Evolutionary conservation across 768 basidiomycete genomes (phyloP).

Genomic region (Boletus speciosus): DNA sequence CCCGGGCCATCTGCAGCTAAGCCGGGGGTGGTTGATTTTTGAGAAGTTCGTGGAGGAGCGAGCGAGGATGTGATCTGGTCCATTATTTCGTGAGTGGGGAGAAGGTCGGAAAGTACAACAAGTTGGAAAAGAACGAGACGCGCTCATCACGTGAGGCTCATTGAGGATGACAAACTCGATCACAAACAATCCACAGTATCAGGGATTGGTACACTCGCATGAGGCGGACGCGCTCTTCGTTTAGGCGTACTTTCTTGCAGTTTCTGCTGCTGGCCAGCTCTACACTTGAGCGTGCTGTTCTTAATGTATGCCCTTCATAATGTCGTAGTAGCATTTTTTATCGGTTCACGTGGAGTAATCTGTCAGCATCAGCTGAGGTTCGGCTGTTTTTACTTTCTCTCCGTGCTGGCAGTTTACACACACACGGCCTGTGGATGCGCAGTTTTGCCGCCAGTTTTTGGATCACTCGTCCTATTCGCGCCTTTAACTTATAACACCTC

Average conservation of each 20-base stretch:
- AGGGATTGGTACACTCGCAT: too few relatives aligned
- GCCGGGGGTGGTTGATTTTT: slow-evolving; percentile 55
- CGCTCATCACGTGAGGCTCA: slow-evolving; percentile 29
- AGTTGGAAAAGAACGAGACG: slow-evolving; percentile 21
- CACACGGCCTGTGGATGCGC: slow-evolving; percentile 14
- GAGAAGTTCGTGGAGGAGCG: slow-evolving; percentile 52
- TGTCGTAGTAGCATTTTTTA: too few relatives aligned
- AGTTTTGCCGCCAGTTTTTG: slow-evolving; percentile 8
- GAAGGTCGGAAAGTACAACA: slow-evolving; percentile 3
- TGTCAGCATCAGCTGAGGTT: not conserved
- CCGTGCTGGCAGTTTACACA: not conserved
- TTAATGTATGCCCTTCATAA: too few relatives aligned
- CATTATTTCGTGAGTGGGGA: slow-evolving; percentile 42
- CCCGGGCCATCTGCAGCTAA: slow-evolving; percentile 58
- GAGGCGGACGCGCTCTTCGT: too few relatives aligned
- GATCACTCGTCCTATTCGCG: not conserved
- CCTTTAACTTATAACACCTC: slow-evolving; percentile 22
- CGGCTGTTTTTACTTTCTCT: not conserved
- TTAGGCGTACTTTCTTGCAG: too few relatives aligned
- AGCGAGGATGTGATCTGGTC: slow-evolving; percentile 68
- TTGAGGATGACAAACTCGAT: not conserved
- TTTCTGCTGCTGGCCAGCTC: too few relatives aligned
- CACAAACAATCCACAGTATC: not conserved
- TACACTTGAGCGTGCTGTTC: too few relatives aligned
- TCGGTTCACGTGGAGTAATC: too few relatives aligned